Conservation (phyloP, 352 stramenopile genomes). For the Pythium myriotylum region DNA sequence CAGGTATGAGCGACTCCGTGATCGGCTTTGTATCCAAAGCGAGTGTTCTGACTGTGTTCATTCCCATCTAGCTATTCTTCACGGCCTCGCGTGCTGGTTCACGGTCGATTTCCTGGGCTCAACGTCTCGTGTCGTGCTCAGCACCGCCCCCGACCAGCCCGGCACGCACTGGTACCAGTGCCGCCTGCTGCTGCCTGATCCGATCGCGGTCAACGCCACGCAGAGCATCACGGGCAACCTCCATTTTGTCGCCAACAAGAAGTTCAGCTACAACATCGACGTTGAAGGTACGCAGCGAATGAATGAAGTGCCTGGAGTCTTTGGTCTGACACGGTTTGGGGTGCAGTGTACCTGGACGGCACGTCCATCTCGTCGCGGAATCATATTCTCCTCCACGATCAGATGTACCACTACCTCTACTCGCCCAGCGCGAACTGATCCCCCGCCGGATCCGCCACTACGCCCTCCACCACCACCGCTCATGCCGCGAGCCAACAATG, state of each 20-base stretch:
- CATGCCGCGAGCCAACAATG: neutral
- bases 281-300: constrained; percentile 57
- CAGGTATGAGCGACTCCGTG: constrained; percentile 33
- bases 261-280: constrained; percentile 96
- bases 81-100: constrained; percentile 99
- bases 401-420: constrained; percentile 95
- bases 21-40: neutral
- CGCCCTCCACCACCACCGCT: neutral
- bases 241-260: constrained; percentile 94
- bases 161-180: constrained; percentile 94
- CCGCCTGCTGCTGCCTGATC: constrained; percentile 87
- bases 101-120: constrained; percentile 96
- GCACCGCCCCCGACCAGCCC: constrained; percentile 71
- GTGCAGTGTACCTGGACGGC: constrained; percentile 82
- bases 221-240: constrained; percentile 91
- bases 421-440: constrained; percentile 31
- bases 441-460: no score
- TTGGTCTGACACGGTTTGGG: neutral
- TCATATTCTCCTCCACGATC: constrained; percentile 91
- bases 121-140: constrained; percentile 79
- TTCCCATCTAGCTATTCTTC: constrained; percentile 78
- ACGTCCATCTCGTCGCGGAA: constrained; percentile 85
- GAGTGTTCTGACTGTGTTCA: constrained; percentile 8
- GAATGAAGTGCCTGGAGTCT: neutral
- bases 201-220: constrained; percentile 90